Percentiles rank a stretch among this genome's conserved stretches.
These are phyloP conservation scores for Tolypocladium sp. DNA, from an alignment of 2,329 filamentous ascomycete species.

Conservation along the genomic window DNA sequence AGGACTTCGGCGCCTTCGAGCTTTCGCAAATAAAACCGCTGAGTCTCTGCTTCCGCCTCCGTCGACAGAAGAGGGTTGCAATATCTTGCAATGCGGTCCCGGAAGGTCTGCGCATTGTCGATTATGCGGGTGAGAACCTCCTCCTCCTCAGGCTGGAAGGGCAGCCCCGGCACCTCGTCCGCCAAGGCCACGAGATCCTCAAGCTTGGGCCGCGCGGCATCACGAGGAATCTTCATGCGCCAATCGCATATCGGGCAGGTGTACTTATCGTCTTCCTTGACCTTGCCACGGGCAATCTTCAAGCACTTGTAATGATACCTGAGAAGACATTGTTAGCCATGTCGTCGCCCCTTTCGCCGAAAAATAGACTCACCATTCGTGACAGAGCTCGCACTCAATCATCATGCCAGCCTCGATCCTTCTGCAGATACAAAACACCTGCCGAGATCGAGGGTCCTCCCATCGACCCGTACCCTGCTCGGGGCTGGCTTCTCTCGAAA, in stretches of 20 bases:
- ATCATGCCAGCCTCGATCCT: constrained; percentile 94
- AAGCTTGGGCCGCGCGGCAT: constrained; percentile 88
- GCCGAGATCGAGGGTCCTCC: constrained; percentile 55
- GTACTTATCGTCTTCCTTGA: constrained; percentile 97
- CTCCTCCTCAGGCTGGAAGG: constrained; percentile 95
- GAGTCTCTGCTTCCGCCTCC: constrained; percentile 76
- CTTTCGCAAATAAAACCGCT: constrained; percentile 93
- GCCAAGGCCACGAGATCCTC: constrained; percentile 82
- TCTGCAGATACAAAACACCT: constrained; percentile 96
- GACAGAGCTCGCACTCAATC: constrained; percentile 97
- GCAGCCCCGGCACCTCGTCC: constrained; percentile 69
- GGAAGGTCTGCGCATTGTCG: constrained; percentile 73
- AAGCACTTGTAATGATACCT: constrained; percentile 98
- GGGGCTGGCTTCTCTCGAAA: constrained; percentile 68
- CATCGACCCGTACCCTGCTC: constrained; percentile 42
- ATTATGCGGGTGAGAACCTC: constrained; percentile 79
- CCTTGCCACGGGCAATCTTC: constrained; percentile 93
- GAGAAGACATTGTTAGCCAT: not conserved
- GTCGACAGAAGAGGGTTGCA: constrained; percentile 76
- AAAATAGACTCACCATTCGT: constrained; percentile 73
- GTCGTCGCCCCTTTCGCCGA: not conserved
- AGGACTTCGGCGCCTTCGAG: constrained; percentile 95
- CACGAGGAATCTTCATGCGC: constrained; percentile 91
- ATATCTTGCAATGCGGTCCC: constrained; percentile 69
- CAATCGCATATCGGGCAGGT: constrained; percentile 98